Evolutionary conservation across 495 filamentous ascomycete genomes (phyloP).

Genomic region (Zalerion maritima): DNA sequence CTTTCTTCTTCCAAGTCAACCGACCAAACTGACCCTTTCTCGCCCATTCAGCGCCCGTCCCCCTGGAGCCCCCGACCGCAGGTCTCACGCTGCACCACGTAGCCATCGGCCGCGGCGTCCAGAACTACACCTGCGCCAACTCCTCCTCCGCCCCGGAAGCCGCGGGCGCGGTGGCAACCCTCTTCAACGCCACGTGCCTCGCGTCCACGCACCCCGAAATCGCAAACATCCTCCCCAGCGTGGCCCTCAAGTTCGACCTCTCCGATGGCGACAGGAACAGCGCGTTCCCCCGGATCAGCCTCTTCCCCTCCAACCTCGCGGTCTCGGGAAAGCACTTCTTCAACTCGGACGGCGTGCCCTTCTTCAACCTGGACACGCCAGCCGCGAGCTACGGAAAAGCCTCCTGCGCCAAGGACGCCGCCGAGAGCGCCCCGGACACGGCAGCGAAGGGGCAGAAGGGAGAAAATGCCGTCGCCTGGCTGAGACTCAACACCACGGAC

Average conservation of each 20-base stretch:
- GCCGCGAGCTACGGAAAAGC: constrained; percentile 43
- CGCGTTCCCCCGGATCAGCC: constrained; percentile 9
- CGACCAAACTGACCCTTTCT: constrained; percentile 3
- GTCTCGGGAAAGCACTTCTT: constrained; percentile 70
- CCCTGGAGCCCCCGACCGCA: constrained; percentile 40
- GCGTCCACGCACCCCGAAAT: constrained; percentile 51
- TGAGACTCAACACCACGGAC: constrained; percentile 43
- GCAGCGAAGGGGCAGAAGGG: constrained; percentile 35
- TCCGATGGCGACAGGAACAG: constrained; percentile 17
- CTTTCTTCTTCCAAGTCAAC: constrained; percentile 5
- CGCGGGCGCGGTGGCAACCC: constrained; percentile 64
- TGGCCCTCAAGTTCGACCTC: constrained; percentile 41
- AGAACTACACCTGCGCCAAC: constrained; percentile 82
- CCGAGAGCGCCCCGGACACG: constrained; percentile 40
- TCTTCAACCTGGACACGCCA: constrained; percentile 57
- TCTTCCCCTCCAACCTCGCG: constrained; percentile 39
- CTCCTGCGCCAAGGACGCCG: constrained; percentile 41
- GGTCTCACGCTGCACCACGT: constrained; percentile 56
- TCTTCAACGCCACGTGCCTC: constrained; percentile 79
- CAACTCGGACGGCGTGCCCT: constrained; percentile 50
- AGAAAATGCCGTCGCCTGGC: constrained; percentile 54
- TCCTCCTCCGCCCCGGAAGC: constrained; percentile 42
- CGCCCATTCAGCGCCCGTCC: constrained; percentile 16
- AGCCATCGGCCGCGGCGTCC: constrained; percentile 71
- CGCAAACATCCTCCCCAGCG: constrained; percentile 35